Evolutionary conservation across 768 basidiomycete genomes (phyloP), one percentile per base, ranked within the genome.

Genomic region (Naganishia friedmannii): DNA sequence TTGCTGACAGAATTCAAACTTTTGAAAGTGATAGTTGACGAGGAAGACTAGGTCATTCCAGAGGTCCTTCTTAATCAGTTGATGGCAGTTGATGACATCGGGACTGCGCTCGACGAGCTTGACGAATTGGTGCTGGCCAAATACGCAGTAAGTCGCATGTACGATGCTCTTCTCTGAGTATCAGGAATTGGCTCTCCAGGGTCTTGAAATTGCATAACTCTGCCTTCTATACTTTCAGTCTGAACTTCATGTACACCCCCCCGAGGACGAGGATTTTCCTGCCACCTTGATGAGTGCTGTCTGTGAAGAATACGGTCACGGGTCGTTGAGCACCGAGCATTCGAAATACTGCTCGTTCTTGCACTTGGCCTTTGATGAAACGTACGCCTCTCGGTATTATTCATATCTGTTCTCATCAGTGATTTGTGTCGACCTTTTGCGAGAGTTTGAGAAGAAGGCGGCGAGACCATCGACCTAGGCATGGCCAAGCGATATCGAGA

Each of bases 1-100:
- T 46, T 53, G 55, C 26, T 68, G 37, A 63, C 60, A 4, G 60
- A 63, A 26, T 19, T 5, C 9, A 34, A 57, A 17, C 23, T 42
- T 15, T 19, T 45, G 12, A 26, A 17, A 13, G 54, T 68, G 37
- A 34, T 26, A 31, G 39, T 28, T n/a, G 55, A 68, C 23, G 23
- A 28, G 21, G 9, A 28, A 29, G 67, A 54, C 23, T 29, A 55
- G 42, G 5, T 12, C 0, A 37, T 68, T 45, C 53, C 53, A 1
- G 26, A 56, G 3, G 3, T 15, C 15, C n/a, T 68, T 39, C 28
- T 68, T 9, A 21, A 53, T 15, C 37, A 68, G 28, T n/a, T 68
- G 23, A 37, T 46, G 26, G 19, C 13, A n/a, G 60, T 42, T 2
- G n/a, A 9, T 45, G 21, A 12, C 8, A 29, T 63, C 15, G 60